Conservation (phyloP, 331 rosid species). For the Rhamnella rubrinervis region DNA sequence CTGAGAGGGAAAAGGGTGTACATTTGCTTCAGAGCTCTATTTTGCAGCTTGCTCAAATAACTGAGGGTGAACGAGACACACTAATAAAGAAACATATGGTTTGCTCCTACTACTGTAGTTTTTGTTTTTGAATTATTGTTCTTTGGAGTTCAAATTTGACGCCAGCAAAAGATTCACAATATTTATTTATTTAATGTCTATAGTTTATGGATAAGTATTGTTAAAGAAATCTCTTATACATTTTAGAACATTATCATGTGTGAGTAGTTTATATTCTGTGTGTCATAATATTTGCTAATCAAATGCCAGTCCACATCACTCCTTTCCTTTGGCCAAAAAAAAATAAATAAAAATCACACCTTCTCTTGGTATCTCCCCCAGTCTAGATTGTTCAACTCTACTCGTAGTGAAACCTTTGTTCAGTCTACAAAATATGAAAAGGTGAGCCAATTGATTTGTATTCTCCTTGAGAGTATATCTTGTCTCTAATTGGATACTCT, state of each 20-base stretch:
- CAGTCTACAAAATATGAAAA: too few relatives aligned
- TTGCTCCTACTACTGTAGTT: conserved; percentile 23
- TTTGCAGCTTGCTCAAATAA: conserved; percentile 65
- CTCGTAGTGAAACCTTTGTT: background rate
- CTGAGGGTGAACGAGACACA: conserved; percentile 76
- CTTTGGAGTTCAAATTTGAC: background rate
- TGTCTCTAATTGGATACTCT: too few relatives aligned
- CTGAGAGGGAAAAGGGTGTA: conserved; percentile 64
- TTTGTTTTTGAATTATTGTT: background rate
- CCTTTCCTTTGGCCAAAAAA: too few relatives aligned
- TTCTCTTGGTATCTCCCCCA: background rate
- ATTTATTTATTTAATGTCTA: background rate
- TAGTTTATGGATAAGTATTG: background rate
- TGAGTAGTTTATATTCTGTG: background rate
- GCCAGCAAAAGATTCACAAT: background rate
- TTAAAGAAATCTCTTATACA: background rate
- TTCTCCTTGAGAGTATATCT: too few relatives aligned
- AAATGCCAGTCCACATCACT: background rate
- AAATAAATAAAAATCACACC: too few relatives aligned
- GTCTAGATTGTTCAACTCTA: background rate
- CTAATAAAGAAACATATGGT: conserved; percentile 91
- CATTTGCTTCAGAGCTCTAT: conserved; percentile 71
- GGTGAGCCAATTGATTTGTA: too few relatives aligned
- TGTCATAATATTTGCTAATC: background rate
- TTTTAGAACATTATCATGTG: background rate